These are phyloP conservation scores for Curvularia eragrostidis DNA, from an alignment of 2,329 filamentous ascomycete species.

Conservation along the genomic window DNA sequence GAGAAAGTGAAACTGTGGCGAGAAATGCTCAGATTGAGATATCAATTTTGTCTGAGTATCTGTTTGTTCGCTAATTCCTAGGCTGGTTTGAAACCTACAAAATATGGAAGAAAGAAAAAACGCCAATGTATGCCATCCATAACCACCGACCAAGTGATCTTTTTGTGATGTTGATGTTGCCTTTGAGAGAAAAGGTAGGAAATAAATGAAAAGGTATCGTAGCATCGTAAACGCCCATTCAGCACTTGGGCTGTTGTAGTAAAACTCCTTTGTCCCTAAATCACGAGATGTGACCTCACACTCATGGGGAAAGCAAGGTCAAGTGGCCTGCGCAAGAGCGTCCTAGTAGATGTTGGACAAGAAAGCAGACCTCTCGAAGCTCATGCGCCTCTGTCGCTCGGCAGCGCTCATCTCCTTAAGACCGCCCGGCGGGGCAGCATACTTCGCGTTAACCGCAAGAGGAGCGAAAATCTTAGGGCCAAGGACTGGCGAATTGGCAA, in stretches of 20 bases:
- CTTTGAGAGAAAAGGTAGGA: constrained; percentile 21
- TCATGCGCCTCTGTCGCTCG: constrained; percentile 26
- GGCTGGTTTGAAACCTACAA: constrained; percentile 2
- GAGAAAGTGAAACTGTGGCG: not conserved
- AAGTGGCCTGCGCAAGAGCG: not conserved
- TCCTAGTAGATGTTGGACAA: constrained; percentile 42
- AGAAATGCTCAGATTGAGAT: not conserved
- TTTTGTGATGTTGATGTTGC: constrained; percentile 30
- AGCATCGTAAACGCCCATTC: constrained; percentile 25
- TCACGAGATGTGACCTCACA: not conserved
- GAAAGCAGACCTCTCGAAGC: constrained; percentile 33
- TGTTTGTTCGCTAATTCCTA: constrained; percentile 5
- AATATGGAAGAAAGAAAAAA: constrained; percentile 2
- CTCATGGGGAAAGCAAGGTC: not conserved
- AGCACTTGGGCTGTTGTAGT: not conserved
- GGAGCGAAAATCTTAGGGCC: constrained; percentile 40
- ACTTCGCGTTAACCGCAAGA: constrained; percentile 46
- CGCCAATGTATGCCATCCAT: constrained; percentile 20
- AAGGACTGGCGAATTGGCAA: constrained; percentile 37
- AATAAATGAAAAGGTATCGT: constrained; percentile 27
- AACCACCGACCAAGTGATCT: constrained; percentile 17
- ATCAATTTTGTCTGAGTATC: not conserved
- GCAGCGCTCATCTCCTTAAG: constrained; percentile 31
- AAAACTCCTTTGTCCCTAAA: not conserved
- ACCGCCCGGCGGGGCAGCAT: constrained; percentile 33